A percentile compares a stretch with the other conserved stretches of the same genome.
These are phyloP conservation scores for Diaporthe humulicola DNA, from an alignment of 2,329 filamentous ascomycete species.

Conservation along the genomic window DNA sequence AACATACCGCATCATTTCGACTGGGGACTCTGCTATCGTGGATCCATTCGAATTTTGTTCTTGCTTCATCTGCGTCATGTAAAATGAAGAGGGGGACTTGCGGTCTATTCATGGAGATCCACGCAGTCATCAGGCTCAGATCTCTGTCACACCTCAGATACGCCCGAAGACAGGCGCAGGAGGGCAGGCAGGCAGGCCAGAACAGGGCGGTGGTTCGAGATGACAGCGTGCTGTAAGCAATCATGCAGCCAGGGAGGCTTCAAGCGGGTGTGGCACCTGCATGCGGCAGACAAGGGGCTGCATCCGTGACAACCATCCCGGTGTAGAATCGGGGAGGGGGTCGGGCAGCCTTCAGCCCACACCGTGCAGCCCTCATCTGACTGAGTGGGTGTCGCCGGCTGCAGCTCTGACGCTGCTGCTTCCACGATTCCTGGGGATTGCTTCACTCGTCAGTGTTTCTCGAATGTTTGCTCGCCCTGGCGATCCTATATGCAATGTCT, in stretches of 20 bases:
- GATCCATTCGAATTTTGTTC: slow-evolving; percentile 29
- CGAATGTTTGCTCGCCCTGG: slow-evolving; percentile 33
- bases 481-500: slow-evolving; percentile 17
- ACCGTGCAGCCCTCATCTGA: slow-evolving; percentile 35
- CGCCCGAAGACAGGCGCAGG: slow-evolving; percentile 9
- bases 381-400: slow-evolving; percentile 7
- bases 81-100: slow-evolving; percentile 24
- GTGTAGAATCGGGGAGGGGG: slow-evolving; percentile 36
- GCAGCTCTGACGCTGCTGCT: background rate
- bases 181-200: background rate
- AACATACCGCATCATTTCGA: slow-evolving; percentile 31
- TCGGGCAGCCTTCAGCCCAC: slow-evolving; percentile 37
- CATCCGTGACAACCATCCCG: slow-evolving; percentile 32
- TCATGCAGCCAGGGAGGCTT: slow-evolving; percentile 30
- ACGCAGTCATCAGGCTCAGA: slow-evolving; percentile 37
- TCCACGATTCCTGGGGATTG: background rate
- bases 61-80: slow-evolving; percentile 4
- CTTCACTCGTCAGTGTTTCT: background rate
- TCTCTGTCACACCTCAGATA: slow-evolving; percentile 36
- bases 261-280: slow-evolving; percentile 36
- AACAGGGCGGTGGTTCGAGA: slow-evolving; percentile 12
- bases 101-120: slow-evolving; percentile 26
- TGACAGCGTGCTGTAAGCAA: slow-evolving; percentile 29
- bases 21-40: slow-evolving; percentile 23
- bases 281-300: slow-evolving; percentile 35